These are phyloP conservation scores for Pleurotus platypus DNA, from an alignment of 768 basidiomycete genomes.

Conservation along the genomic window DNA sequence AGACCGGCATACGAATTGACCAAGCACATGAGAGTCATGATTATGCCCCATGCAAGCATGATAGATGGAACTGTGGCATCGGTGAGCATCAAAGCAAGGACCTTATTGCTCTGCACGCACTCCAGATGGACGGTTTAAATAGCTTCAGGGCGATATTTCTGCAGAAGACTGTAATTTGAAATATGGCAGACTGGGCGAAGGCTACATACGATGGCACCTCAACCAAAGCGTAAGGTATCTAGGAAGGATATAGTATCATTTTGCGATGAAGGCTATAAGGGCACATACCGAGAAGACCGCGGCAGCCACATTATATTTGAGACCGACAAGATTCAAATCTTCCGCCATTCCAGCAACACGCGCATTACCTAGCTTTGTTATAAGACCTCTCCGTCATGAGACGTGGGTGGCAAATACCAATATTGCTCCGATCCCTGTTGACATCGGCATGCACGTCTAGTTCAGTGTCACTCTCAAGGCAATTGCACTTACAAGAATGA, in stretches of 20 bases:
- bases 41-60: slow-evolving; percentile 23
- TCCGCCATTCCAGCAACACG: slow-evolving; percentile 22
- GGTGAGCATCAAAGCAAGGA: background rate
- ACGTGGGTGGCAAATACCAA: slow-evolving; percentile 13
- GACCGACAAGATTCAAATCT: slow-evolving; percentile 19
- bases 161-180: background rate
- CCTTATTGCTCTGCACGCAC: slow-evolving; percentile 9
- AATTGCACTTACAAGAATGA: slow-evolving; percentile 25
- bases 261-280: too few species aligned
- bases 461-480: background rate
- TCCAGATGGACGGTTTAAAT: slow-evolving; percentile 23
- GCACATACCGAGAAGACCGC: slow-evolving; percentile 23
- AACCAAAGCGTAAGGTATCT: slow-evolving; percentile 24
- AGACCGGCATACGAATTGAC: slow-evolving; percentile 21
- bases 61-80: slow-evolving; percentile 18
- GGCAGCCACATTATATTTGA: slow-evolving; percentile 23
- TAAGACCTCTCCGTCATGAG: too few species aligned
- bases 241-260: background rate
- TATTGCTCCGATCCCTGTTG: slow-evolving; percentile 21
- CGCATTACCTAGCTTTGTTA: slow-evolving; percentile 16
- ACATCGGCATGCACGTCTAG: too few species aligned
- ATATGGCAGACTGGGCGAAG: too few species aligned
- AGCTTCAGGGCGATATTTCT: slow-evolving; percentile 24
- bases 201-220: slow-evolving; percentile 23
- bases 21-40: slow-evolving; percentile 26